Evolutionary conservation across 2,329 filamentous ascomycete species (phyloP).

Genomic region (Phoma sp.): DNA sequence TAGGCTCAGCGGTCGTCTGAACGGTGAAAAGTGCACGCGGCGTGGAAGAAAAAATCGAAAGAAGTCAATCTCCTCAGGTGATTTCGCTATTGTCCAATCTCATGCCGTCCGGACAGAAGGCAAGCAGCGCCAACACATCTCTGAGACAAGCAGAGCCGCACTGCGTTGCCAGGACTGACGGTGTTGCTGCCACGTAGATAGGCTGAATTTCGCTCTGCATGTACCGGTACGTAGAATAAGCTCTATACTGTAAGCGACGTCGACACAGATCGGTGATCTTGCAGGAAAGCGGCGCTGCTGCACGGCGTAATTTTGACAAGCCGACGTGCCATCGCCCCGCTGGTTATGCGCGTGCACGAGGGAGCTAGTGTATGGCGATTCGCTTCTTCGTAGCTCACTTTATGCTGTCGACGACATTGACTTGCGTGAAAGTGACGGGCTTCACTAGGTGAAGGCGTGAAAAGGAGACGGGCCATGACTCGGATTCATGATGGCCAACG

Average conservation of each 20-base stretch:
- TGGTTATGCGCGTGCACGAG: background rate
- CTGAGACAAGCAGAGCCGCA: background rate
- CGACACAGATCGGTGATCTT: too few species aligned
- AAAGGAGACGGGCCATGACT: background rate
- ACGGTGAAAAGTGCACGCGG: too few species aligned
- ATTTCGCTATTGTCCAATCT: too few species aligned
- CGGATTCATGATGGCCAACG: background rate
- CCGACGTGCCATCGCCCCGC: too few species aligned
- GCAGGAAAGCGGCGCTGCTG: too few species aligned
- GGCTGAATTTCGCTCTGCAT: background rate
- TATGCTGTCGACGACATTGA: background rate
- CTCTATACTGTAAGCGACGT: background rate
- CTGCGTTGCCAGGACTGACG: background rate
- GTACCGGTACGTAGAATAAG: background rate
- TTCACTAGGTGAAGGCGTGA: too few species aligned
- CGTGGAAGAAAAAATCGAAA: background rate
- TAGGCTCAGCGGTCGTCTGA: too few species aligned
- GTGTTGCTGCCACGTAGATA: background rate
- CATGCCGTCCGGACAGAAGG: background rate
- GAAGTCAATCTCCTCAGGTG: background rate
- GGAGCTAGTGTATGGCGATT: too few species aligned
- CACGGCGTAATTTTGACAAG: too few species aligned
- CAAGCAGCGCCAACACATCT: background rate
- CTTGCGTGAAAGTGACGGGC: background rate
- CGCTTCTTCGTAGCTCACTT: too few species aligned